Percentiles rank a stretch among this genome's conserved stretches.
Evolutionary conservation across 1,284 basidiomycete genomes (phyloP).

Genomic region (Calocybe gambosa): DNA sequence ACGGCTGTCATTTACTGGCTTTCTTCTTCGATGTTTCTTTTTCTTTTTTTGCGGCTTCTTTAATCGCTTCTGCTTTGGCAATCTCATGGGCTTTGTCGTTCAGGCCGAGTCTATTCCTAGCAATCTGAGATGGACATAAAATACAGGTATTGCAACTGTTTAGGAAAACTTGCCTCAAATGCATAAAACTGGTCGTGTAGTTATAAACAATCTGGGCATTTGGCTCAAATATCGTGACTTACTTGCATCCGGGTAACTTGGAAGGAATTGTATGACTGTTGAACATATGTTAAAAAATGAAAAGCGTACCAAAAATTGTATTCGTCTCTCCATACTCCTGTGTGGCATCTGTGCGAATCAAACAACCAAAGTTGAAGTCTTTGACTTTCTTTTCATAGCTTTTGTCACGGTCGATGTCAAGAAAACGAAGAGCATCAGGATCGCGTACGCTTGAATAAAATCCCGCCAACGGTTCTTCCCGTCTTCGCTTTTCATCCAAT

Average conservation of each 20-base stretch:
- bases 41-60: slow-evolving; percentile 50
- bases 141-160: not conserved
- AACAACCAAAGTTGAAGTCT: slow-evolving; percentile 96
- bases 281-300: not conserved
- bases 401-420: not conserved
- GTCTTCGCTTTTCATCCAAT: slow-evolving; percentile 89
- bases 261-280: not conserved
- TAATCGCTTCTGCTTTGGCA: slow-evolving; percentile 65
- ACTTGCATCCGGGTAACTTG: slow-evolving; percentile 75
- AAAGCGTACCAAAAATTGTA: slow-evolving; percentile 81
- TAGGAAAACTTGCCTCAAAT: slow-evolving; percentile 55
- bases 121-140: slow-evolving; percentile 52
- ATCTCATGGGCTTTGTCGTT: slow-evolving; percentile 87
- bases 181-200: slow-evolving; percentile 72
- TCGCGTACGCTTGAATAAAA: slow-evolving; percentile 78
- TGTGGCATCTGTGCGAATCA: slow-evolving; percentile 79
- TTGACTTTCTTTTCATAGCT: slow-evolving; percentile 84
- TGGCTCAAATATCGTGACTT: slow-evolving; percentile 15
- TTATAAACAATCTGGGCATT: not conserved
- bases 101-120: slow-evolving; percentile 86
- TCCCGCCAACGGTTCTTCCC: slow-evolving; percentile 91
- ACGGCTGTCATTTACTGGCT: slow-evolving; percentile 20
- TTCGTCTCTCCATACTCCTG: slow-evolving; percentile 90
- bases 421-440: not conserved
- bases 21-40: slow-evolving; percentile 39